Percentiles rank a stretch among this genome's conserved stretches.
phyloP scores from a whole-genome alignment of 352 stramenopile species.

The Phytophthora lateralis region DNA sequence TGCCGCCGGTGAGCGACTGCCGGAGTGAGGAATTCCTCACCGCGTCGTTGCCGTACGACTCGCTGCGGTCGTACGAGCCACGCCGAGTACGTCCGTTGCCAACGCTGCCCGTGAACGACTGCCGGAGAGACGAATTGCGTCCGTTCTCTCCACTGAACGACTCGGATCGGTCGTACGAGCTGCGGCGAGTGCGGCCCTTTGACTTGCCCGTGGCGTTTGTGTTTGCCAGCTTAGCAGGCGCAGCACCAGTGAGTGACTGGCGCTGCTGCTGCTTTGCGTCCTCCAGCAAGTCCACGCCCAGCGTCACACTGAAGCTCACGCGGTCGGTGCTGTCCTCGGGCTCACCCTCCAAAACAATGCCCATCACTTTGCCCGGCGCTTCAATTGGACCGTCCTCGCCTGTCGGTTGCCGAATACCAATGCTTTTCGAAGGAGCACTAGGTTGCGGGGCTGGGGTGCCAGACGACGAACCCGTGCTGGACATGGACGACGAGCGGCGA shows the following conservation, averaged over 20 bases:
- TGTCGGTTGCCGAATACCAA: slow-evolving; percentile 71
- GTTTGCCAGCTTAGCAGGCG: slow-evolving; percentile 35
- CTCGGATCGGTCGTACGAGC: slow-evolving; percentile 59
- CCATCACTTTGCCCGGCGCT: slow-evolving; percentile 82
- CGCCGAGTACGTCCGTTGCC: slow-evolving; percentile 39
- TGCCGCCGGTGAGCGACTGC: slow-evolving; percentile 44
- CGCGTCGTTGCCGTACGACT: slow-evolving; percentile 34
- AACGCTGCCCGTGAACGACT: slow-evolving; percentile 42
- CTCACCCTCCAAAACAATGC: slow-evolving; percentile 66
- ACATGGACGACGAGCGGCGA: slow-evolving; percentile 53
- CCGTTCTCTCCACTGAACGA: slow-evolving; percentile 42
- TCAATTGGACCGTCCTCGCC: slow-evolving; percentile 74
- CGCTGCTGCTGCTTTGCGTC: slow-evolving; percentile 71
- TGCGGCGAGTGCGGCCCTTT: slow-evolving; percentile 48
- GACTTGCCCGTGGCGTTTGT: slow-evolving; percentile 36
- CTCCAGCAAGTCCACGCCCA: slow-evolving; percentile 67
- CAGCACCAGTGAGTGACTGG: slow-evolving; percentile 46
- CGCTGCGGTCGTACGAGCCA: slow-evolving; percentile 59
- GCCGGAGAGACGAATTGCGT: slow-evolving; percentile 38
- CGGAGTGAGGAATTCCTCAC: slow-evolving; percentile 44
- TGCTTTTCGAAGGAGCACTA: slow-evolving; percentile 24
- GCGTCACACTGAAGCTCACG: slow-evolving; percentile 87
- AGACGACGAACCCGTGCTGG: slow-evolving; percentile 38
- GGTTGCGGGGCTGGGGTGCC: slow-evolving; percentile 25
- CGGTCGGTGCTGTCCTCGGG: slow-evolving; percentile 58